Percentiles rank a stretch among this genome's conserved stretches.
These are phyloP conservation scores for Lasiodiplodia sp. DNA, from an alignment of 2,329 filamentous ascomycete species.

Conservation along the genomic window DNA sequence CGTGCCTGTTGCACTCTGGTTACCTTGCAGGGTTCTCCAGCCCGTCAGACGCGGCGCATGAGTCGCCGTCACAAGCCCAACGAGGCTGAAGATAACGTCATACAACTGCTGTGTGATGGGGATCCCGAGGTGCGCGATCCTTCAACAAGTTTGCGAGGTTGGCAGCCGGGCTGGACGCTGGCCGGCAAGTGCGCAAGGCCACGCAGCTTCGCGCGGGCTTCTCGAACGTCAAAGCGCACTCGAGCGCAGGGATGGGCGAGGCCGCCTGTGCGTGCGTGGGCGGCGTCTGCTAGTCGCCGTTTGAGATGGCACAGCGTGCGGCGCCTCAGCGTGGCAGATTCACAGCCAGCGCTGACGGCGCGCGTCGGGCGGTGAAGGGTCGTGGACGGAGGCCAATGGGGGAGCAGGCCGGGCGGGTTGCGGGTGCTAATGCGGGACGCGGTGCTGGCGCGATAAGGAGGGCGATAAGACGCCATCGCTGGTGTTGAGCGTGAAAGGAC, in stretches of 20 bases:
- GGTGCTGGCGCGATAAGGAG: constrained; percentile 20
- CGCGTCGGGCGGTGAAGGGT: constrained; percentile 3
- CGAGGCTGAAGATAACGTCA: constrained; percentile 26
- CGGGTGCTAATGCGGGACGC: neutral
- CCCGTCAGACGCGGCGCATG: constrained; percentile 8
- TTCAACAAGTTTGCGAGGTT: neutral
- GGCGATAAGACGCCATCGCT: constrained; percentile 22
- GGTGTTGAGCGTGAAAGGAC: constrained; percentile 16
- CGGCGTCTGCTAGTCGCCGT: neutral
- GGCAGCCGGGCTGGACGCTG: neutral
- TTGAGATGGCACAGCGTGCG: neutral
- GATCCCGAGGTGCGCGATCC: neutral
- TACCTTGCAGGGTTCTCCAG: constrained; percentile 1
- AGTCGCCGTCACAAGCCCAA: constrained; percentile 10
- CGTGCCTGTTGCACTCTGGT: neutral
- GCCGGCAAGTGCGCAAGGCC: neutral
- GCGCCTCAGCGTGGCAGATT: constrained; percentile 8
- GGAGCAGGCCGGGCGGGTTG: constrained; percentile 4
- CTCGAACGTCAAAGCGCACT: neutral
- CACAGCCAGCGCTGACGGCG: constrained; percentile 14
- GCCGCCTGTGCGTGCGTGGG: neutral
- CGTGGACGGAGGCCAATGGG: constrained; percentile 11
- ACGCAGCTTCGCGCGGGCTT: constrained; percentile 7
- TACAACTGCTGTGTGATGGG: constrained; percentile 6
- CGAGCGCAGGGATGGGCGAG: neutral